Evolutionary conservation across 2,329 filamentous ascomycete species (phyloP), one percentile per base, ranked within the genome.

Genomic region (Aspergillus nomiae): DNA sequence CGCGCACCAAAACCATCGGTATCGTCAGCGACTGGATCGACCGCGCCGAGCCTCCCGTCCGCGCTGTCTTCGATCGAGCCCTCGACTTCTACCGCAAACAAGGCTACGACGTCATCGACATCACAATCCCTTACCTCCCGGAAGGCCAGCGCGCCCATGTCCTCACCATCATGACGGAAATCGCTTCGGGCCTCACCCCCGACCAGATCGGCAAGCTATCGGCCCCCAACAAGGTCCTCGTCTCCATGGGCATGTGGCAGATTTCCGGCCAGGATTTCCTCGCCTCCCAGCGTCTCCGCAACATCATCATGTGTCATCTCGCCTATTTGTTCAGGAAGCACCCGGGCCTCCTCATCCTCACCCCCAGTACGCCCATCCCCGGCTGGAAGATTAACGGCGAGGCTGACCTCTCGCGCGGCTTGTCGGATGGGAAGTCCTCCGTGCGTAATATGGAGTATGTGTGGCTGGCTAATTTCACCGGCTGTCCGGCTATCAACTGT

Each of bases 391-490:
- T 89, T 12, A 77, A 82, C 1, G 83, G 81, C 46, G 81, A 88
- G 19, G 80, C 80, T n/a, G 88, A 93, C 71, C 74, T 88, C 5
- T 68, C 73, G 9, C 78, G 82, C 54, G 94, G 94, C 2, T 81
- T 92, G 68, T 89, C 85, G 43, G 90, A 97, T 75, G 89, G 85
- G 0, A 92, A 95, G 74, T 82, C 80, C 64, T 89, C 87, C 19
- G 81, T 96, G n/a, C 82, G 86, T 30, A 91, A 87, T 73, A 96
- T 97, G 92, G 87, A 90, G 76, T 97, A 92, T 77, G 88, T 91
- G 19, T 96, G 91, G 86, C 78, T 96, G 41, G 90, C 93, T 8
- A 97, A 97, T 77, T 89, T 92, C 69, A 87, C 84, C 0, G 94
- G 94, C 0, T 89, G 89, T 56, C 94, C 94, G 0, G 88, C 91